Conservation (phyloP, 768 basidiomycete species). For the Termitomyces sp. region DNA sequence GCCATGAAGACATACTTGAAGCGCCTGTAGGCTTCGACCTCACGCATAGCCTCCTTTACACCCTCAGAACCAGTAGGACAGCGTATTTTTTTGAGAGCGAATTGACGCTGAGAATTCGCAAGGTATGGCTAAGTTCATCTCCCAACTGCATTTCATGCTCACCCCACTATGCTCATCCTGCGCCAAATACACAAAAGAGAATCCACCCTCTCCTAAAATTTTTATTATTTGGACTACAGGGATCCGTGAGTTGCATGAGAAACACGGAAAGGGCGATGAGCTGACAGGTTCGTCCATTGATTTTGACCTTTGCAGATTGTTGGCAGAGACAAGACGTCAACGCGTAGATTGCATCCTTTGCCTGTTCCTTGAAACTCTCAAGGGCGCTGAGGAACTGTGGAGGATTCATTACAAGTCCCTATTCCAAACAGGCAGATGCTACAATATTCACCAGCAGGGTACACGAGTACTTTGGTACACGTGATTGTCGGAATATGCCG, state of each 20-base stretch:
- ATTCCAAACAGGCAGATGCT: neutral
- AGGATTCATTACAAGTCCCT: conserved; percentile 15
- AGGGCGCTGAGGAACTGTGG: conserved; percentile 40
- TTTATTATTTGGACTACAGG: conserved; percentile 80
- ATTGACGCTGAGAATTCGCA: conserved; percentile 59
- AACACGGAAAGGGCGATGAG: conserved; percentile 12
- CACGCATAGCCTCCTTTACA: conserved; percentile 85
- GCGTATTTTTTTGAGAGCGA: conserved; percentile 95
- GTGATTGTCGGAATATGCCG: no score
- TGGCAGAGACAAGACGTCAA: conserved; percentile 77
- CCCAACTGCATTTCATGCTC: conserved; percentile 17
- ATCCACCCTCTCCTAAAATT: conserved; percentile 94
- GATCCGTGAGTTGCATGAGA: conserved; percentile 6
- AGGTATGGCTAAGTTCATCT: neutral
- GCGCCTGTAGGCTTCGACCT: conserved; percentile 89
- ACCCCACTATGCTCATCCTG: conserved; percentile 85
- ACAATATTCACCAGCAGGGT: no score
- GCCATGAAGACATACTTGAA: conserved; percentile 66
- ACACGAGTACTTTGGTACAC: no score
- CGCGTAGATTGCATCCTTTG: conserved; percentile 79
- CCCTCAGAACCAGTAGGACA: conserved; percentile 86
- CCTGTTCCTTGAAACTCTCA: conserved; percentile 62
- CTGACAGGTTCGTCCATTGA: conserved; percentile 92
- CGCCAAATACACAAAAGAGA: conserved; percentile 86
- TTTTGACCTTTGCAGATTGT: conserved; percentile 84